Evolutionary conservation across 257 asterid genomes (phyloP), one percentile per base, ranked within the genome.

Genomic region (Solanum dulcamara): DNA sequence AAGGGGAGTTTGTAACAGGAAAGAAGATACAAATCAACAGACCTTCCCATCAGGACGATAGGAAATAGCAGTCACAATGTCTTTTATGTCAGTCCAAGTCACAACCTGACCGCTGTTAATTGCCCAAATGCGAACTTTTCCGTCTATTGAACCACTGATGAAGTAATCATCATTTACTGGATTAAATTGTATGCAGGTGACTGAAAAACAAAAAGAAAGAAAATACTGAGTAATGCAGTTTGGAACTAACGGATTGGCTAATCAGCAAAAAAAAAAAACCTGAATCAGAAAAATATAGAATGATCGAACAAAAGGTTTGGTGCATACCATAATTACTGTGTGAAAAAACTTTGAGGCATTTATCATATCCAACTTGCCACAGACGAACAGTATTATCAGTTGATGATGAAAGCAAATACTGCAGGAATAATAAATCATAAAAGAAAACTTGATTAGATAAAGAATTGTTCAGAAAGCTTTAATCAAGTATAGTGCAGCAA

Each of bases 111-210:
- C 75, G 79, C 93, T 89, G 68, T 71, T 88, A 35, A 92, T 88
- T 10, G 85, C 88, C 99, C 99, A 97, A 84, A 97, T 92, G 28
- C 99, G 97, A 79, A 94, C 92, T 89, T 97, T 97, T 70, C 99
- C 99, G 60, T 97, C 99, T 81, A 97, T 92, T n/a, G 99, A 95
- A 71, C 99, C 98, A 87, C 98, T 97, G 88, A 97, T 83, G 91
- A 97, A 97, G 89, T 86, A 91, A 87, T 94, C 93, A 85, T 94
- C 93, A 60, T 91, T 90, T 87, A 89, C 87, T 1, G 99, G 98
- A 84, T 93, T 92, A 88, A 95, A 95, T 77, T 94, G 98, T 88
- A 90, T 77, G 90, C 97, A 92, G 35, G 99, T 94, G 89, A 96
- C 99, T 96, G 95, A 93, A 40, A 74, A 79, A 48, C 83, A 48